Evolutionary conservation across 495 filamentous ascomycete species (phyloP).

Genomic region (Penicillium coffeae): DNA sequence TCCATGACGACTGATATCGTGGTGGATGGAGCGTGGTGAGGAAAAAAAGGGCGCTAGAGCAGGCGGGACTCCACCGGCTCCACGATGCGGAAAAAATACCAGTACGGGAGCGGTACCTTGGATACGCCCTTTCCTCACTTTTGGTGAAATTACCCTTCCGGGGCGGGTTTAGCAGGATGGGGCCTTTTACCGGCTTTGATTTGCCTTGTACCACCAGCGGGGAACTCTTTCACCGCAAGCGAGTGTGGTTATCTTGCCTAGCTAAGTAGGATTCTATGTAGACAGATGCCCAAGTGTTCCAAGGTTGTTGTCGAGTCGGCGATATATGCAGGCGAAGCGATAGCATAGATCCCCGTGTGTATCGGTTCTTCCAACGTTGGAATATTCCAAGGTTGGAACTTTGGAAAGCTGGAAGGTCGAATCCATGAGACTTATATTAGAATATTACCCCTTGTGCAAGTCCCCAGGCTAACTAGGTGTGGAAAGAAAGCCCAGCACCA

Average conservation of each 20-base stretch:
- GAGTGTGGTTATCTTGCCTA: not conserved
- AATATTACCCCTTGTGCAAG: too few species aligned
- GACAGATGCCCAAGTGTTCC: too few species aligned
- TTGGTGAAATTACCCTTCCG: not conserved
- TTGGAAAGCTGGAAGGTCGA: too few species aligned
- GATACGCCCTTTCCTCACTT: not conserved
- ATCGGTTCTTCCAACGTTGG: too few species aligned
- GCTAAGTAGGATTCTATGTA: not conserved
- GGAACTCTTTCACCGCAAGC: not conserved
- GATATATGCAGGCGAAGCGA: too few species aligned
- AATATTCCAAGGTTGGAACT: too few species aligned
- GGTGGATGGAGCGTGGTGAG: slow-evolving; percentile 17
- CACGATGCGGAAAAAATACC: slow-evolving; percentile 14
- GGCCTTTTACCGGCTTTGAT: slow-evolving; percentile 1
- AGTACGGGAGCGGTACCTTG: slow-evolving; percentile 5
- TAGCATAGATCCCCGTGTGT: too few species aligned
- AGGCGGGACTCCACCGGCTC: slow-evolving; percentile 12
- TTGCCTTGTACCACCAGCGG: slow-evolving; percentile 8
- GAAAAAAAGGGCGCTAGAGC: slow-evolving; percentile 14
- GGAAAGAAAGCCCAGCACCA: not conserved
- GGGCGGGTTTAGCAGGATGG: not conserved
- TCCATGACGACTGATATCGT: slow-evolving; percentile 17
- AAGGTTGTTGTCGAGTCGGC: too few species aligned
- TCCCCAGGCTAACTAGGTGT: too few species aligned
- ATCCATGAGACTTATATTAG: too few species aligned